Evolutionary conservation across 148 eudicot species (phyloP), one percentile per base, ranked within the genome.

Genomic region (Beta vulgaris): DNA sequence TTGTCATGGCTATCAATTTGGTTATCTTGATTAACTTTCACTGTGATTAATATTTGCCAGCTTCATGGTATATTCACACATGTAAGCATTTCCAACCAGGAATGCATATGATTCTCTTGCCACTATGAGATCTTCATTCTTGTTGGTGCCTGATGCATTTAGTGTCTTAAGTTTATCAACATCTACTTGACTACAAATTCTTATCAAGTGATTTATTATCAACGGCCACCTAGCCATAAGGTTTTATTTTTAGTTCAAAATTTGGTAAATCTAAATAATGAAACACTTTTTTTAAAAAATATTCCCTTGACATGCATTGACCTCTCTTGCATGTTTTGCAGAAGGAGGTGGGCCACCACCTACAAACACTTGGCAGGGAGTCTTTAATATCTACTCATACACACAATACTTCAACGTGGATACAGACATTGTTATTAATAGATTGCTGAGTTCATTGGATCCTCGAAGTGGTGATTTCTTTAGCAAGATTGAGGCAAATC

Each of bases 351-450:
- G 84, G 67, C 88, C 80, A 25, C 88, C 86, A 75, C 78, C 92
- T 29, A 35, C 85, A 29, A 91, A 67, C 75, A 85, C 76, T 71
- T 95, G 99, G 98, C 90, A 85, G 79, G 98, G 97, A 81, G 68
- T 80, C 13, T 91, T 92, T 73, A 92, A 81, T 80, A 80, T 95
- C 84, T 87, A 88, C 58, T 95, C 97, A 32, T 92, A 92, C 81
- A 90, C 90, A 19, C 92, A 92, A 48, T 95, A 92, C 79, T 95
- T 95, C 75, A 88, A 92, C 71, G 99, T 95, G 40, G 99, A 95
- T 79, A 95, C 98, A 4, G 99, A 95, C 68, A 67, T 87, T 37
- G 96, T 95, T 65, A 55, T 91, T 73, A 91, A 92, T 82, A 85
- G 99, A 85, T 79, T 92, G 85, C 80, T 88, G 40, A 89, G 94